Evolutionary conservation across 2,329 filamentous ascomycete genomes (phyloP).

Genomic region (Diaporthe velutina): DNA sequence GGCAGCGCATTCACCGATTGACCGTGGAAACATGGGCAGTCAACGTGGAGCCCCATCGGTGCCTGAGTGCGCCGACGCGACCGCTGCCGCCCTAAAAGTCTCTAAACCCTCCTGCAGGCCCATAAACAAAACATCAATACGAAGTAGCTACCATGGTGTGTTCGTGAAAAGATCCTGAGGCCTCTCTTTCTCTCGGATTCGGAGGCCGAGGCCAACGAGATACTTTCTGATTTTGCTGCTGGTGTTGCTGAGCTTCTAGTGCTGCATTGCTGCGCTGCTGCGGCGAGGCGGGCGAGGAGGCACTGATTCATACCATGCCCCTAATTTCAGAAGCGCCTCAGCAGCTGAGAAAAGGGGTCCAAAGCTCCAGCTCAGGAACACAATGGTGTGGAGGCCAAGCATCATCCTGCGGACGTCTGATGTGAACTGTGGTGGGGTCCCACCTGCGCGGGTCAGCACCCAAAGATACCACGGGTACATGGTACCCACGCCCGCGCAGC

Average conservation of each 20-base stretch:
- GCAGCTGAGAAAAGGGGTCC: constrained; percentile 16
- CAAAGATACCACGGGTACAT: neutral
- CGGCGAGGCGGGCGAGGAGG: constrained; percentile 8
- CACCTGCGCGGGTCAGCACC: constrained; percentile 21
- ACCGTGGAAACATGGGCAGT: constrained; percentile 2
- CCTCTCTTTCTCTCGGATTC: neutral
- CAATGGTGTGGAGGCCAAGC: constrained; percentile 26
- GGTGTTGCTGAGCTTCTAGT: neutral
- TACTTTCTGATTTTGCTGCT: neutral
- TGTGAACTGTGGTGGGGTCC: constrained; percentile 24
- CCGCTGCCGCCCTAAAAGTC: constrained; percentile 3
- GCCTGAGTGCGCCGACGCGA: constrained; percentile 18
- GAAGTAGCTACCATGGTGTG: neutral
- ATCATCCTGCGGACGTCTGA: constrained; percentile 26
- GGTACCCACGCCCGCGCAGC: neutral
- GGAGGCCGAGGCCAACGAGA: constrained; percentile 12
- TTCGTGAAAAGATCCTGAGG: neutral
- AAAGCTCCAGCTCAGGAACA: constrained; percentile 28
- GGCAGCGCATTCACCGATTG: constrained; percentile 27
- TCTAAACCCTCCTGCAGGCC: constrained; percentile 1
- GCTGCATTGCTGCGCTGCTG: neutral
- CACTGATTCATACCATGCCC: constrained; percentile 24
- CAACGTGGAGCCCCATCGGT: constrained; percentile 16
- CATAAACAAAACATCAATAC: neutral
- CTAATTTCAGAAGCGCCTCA: constrained; percentile 31